Evolutionary conservation across 345 rosid genomes (phyloP), one percentile per base, ranked within the genome.

Genomic region (Sisymbrium irio): DNA sequence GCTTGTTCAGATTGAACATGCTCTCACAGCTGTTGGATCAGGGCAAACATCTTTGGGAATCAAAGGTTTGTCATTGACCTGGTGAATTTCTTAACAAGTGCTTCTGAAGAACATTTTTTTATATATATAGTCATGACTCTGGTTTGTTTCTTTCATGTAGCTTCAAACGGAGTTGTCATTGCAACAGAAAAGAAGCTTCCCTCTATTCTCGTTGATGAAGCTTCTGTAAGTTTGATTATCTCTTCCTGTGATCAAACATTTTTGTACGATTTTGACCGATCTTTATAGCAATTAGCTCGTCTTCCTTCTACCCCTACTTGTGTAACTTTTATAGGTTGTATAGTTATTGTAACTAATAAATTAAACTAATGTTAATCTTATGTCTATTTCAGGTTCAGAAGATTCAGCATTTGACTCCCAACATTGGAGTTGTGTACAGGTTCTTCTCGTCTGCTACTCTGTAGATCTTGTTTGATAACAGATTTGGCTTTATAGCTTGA

Each of bases 1-100:
- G 88, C 90, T 94, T 20, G 98, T 94, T 79, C 97, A 94, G 90
- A 89, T 91, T 62, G 98, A 94, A 81, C 97, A 94, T 75, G 98
- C 98, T 46, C 60, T 94, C 66, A 91, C 95, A 11, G 96, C 96
- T 9, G 98, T 94, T 22, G 93, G 97, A 55, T 91, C 98, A 10
- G 96, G 98, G 22, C 98, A 94, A 68, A 94, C 98, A 27, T 94
- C 98, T 17, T 72, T 94, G 13, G 97, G 98, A 18, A 91, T 94
- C 46, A 91, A 94, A 85, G 98, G 96, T 93, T 18, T 72, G 37
- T 25, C 10, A 10, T 9, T 55, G 45, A 20, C 10, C 32, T 63
- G 17, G 7, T 66, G 17, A 32, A 32, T 4, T 13, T 51, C 6
- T 60, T 0, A 15, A 50, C 14, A 6, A n/a, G 37, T 33, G 22